Evolutionary conservation across 768 basidiomycete genomes (phyloP).

Genomic region (Hydnomerulius pinastri): DNA sequence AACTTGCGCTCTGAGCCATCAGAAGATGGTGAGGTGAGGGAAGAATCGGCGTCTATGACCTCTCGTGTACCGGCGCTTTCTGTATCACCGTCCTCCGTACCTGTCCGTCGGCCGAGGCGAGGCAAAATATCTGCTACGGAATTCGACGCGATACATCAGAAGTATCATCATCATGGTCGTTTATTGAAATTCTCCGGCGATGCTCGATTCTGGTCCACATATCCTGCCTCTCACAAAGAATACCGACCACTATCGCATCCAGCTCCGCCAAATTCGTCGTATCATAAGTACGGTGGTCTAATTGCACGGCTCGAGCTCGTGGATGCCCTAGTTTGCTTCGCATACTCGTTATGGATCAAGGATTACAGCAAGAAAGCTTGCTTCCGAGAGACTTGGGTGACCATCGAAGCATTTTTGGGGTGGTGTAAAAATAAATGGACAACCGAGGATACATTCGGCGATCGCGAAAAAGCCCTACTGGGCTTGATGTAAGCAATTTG

Average conservation of each 20-base stretch:
- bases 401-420: slow-evolving; percentile 65
- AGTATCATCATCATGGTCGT: slow-evolving; percentile 69
- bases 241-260: slow-evolving; percentile 65
- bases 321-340: slow-evolving; percentile 82
- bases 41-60: slow-evolving; percentile 33
- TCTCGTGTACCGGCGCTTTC: slow-evolving; percentile 28
- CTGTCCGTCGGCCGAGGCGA: slow-evolving; percentile 68
- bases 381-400: slow-evolving; percentile 63
- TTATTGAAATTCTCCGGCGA: slow-evolving; percentile 85
- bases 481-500: slow-evolving; percentile 72
- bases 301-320: slow-evolving; percentile 79
- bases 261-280: slow-evolving; percentile 63
- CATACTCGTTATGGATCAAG: slow-evolving; percentile 80
- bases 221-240: slow-evolving; percentile 61
- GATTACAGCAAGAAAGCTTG: slow-evolving; percentile 61
- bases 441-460: slow-evolving; percentile 42
- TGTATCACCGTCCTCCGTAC: slow-evolving; percentile 43
- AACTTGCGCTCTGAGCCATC: slow-evolving; percentile 41
- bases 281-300: slow-evolving; percentile 73
- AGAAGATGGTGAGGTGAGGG: slow-evolving; percentile 50
- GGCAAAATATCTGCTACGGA: slow-evolving; percentile 50
- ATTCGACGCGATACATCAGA: slow-evolving; percentile 65
- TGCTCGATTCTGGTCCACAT: slow-evolving; percentile 75
- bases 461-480: slow-evolving; percentile 60
- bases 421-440: slow-evolving; percentile 77